Evolutionary conservation across 805 yeast species (phyloP).

Genomic region (Candida odintsovae): DNA sequence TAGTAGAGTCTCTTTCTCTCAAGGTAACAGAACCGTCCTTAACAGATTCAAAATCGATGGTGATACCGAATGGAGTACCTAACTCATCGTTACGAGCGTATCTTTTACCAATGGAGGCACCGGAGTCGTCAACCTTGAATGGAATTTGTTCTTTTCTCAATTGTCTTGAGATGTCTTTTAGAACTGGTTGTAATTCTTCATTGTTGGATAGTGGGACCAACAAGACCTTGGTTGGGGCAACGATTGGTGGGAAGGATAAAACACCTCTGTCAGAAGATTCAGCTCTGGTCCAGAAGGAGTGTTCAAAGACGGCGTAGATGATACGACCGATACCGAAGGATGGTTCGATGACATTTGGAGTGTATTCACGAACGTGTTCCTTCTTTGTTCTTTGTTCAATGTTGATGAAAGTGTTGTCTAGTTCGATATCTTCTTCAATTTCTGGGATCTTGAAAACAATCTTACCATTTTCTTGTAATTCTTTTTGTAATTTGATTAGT

Average conservation of each 20-base stretch:
- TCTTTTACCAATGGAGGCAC: constrained; percentile 96
- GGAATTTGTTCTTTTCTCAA: constrained; percentile 82
- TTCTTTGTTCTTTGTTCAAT: constrained; percentile 75
- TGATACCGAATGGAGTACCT: constrained; percentile 98
- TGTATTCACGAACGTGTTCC: constrained; percentile 90
- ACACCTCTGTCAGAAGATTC: constrained; percentile 87
- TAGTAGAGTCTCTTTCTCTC: constrained; percentile 96
- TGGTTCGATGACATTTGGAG: constrained; percentile 98
- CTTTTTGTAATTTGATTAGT: constrained; percentile 68
- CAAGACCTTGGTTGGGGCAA: constrained; percentile 96
- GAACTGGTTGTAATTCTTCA: constrained; percentile 70
- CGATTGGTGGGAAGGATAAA: constrained; percentile 86
- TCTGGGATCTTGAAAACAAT: constrained; percentile 66
- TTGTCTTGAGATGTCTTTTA: constrained; percentile 59
- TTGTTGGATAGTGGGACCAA: constrained; percentile 90
- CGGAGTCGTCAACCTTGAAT: constrained; percentile 93
- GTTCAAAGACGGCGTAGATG: constrained; percentile 88
- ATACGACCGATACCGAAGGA: constrained; percentile 99
- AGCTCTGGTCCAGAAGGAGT: constrained; percentile 90
- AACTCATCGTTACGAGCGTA: constrained; percentile 97
- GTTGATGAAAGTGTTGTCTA: constrained; percentile 64
- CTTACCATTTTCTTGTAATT: constrained; percentile 55
- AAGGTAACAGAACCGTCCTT: constrained; percentile 85
- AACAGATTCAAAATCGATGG: constrained; percentile 91
- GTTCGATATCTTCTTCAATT: constrained; percentile 56